phyloP scores from a whole-genome alignment of 805 yeast species.

The Yarrowia hollandica region DNA sequence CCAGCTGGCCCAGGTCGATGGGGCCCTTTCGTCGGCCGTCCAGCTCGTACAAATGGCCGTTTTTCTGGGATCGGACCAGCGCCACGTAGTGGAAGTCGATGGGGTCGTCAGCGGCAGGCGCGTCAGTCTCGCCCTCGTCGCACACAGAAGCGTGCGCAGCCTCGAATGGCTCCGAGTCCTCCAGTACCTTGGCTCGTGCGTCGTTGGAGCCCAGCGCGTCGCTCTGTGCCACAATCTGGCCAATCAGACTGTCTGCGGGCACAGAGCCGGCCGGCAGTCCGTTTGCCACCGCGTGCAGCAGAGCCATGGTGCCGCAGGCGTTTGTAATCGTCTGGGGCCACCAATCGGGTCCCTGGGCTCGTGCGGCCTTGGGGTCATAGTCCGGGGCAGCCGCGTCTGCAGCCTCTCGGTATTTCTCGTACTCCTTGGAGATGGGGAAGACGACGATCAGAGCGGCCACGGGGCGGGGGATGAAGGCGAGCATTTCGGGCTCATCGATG shows the following conservation, averaged over 20 bases:
- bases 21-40: conserved; percentile 89
- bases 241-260: conserved; percentile 38
- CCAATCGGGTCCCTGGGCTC: conserved; percentile 58
- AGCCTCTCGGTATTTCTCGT: conserved; percentile 52
- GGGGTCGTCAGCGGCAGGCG: conserved; percentile 47
- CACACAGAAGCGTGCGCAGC: conserved; percentile 45
- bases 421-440: conserved; percentile 71
- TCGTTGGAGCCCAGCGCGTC: conserved; percentile 36
- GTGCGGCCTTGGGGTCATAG: conserved; percentile 36
- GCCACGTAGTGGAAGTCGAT: conserved; percentile 76
- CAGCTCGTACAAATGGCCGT: conserved; percentile 69
- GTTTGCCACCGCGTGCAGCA: conserved; percentile 62
- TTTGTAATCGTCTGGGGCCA: conserved; percentile 79
- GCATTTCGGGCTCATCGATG: conserved; percentile 75
- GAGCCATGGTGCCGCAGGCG: conserved; percentile 91
- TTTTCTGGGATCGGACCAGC: conserved; percentile 54
- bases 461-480: conserved; percentile 82
- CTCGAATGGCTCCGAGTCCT: conserved; percentile 46
- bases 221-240: conserved; percentile 38
- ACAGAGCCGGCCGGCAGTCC: conserved; percentile 39
- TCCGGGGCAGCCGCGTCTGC: conserved; percentile 45
- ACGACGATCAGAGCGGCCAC: conserved; percentile 70
- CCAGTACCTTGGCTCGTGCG: conserved; percentile 49
- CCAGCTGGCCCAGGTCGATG: conserved; percentile 52
- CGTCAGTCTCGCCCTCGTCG: conserved; percentile 42